phyloP scores from a whole-genome alignment of 305 asterid species.

The Fraxinus nigra region DNA sequence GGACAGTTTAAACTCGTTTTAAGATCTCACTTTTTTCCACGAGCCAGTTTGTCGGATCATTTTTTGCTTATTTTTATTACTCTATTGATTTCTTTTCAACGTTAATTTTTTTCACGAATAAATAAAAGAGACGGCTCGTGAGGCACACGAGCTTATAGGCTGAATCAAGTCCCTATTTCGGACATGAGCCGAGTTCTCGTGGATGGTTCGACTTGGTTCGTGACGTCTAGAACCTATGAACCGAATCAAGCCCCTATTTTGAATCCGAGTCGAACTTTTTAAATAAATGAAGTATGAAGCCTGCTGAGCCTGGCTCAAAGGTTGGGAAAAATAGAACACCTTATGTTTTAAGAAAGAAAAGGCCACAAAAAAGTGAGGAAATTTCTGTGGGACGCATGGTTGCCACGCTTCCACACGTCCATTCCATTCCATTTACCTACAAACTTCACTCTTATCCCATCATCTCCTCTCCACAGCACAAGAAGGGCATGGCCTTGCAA shows the following conservation, averaged over 20 bases:
- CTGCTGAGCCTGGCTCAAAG: neutral
- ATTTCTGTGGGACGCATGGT: constrained; percentile 51
- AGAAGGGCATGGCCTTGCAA: constrained; percentile 52
- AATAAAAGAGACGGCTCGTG: neutral
- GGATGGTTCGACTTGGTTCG: neutral
- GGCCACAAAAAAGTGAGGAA: constrained; percentile 20
- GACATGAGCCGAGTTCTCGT: neutral
- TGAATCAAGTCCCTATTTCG: neutral
- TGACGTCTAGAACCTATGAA: neutral
- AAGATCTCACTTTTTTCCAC: neutral
- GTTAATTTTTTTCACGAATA: too few species aligned
- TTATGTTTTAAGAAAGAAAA: constrained; percentile 16
- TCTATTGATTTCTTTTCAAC: neutral
- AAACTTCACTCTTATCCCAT: constrained; percentile 29
- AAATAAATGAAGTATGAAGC: neutral
- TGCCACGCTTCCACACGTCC: constrained; percentile 58
- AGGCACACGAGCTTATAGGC: neutral
- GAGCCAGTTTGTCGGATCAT: neutral
- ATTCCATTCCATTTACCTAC: constrained; percentile 10
- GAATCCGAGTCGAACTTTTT: neutral
- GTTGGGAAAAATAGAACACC: neutral
- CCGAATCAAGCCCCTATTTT: neutral
- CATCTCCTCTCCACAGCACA: constrained; percentile 19
- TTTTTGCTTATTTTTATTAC: neutral
- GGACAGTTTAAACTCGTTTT: neutral